Base-by-base conservation (phyloP, 2,329 filamentous ascomycete species). In the Parascedosporium putredinis region DNA sequence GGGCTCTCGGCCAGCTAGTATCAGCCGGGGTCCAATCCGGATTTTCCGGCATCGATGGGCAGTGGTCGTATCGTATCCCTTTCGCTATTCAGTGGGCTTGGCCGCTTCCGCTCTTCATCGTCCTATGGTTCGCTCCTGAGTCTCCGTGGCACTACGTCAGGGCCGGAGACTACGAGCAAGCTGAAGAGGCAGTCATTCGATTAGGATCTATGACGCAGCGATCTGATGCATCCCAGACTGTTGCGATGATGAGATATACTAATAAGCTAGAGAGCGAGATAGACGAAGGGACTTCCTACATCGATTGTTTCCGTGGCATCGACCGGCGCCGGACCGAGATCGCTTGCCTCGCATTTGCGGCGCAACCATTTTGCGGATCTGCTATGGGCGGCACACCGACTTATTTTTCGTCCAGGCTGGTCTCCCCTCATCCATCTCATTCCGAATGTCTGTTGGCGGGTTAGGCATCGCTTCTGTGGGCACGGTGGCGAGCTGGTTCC, bases 361-460 rank as follows among this genome's bases (percentile, higher is more conserved):
- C n/a, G n/a, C n/a, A n/a, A n/a, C n/a, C n/a, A n/a, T n/a, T n/a
- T n/a, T n/a, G n/a, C n/a, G n/a, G n/a, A n/a, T n/a, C n/a, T n/a
- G n/a, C n/a, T n/a, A n/a, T n/a, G n/a, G n/a, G n/a, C n/a, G n/a
- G 49, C 95, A 93, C 64, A 66, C 78, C 57, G 88, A 95, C 64
- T 95, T 88, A 67, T 94, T 95, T 22, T 50, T 51, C 7, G 53
- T 57, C 6, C 52, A 53, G 23, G 51, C 20, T 55, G 59, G 10
- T 64, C 66, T 53, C 58, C 60, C 38, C 61, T 69, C 36, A 60
- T 71, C 50, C 34, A 65, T 54, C 57, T 69, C n/a, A 55, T 55
- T 64, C 47, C 53, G n/a, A n/a, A n/a, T n/a, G n/a, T n/a, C n/a
- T n/a, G n/a, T n/a, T n/a, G n/a, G n/a, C n/a, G n/a, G n/a, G n/a